Conservation (phyloP, 257 asterid species). For the Craterostigma plantagineum region DNA sequence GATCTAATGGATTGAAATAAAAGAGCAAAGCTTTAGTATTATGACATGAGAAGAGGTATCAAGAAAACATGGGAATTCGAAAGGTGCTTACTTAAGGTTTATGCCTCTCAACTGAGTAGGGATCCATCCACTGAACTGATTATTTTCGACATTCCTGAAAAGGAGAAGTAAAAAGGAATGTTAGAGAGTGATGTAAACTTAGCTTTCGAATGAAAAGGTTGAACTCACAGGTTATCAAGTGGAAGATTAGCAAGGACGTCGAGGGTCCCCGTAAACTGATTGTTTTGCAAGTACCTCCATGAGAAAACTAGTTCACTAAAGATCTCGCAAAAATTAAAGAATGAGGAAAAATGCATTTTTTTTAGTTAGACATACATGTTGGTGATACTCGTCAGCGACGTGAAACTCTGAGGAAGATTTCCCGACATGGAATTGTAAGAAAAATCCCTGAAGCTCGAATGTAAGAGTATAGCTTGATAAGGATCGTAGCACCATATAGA, state of each 20-base stretch:
- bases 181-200: too few species aligned
- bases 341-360: too few species aligned
- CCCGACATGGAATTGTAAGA: constrained; percentile 36
- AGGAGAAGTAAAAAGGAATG: background rate
- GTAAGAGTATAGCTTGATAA: background rate
- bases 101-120: constrained; percentile 3
- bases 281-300: constrained; percentile 38
- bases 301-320: background rate
- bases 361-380: constrained; percentile 19
- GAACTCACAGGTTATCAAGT: constrained; percentile 37
- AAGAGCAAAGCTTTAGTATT: too few species aligned
- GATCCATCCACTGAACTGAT: constrained; percentile 3
- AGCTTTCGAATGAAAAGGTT: background rate
- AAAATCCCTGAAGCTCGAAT: constrained; percentile 40
- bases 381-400: constrained; percentile 22
- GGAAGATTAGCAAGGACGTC: constrained; percentile 39
- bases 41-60: too few species aligned
- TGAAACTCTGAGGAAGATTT: constrained; percentile 29
- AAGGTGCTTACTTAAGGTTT: background rate
- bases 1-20: background rate
- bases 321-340: too few species aligned
- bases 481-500: background rate
- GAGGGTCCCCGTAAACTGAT: constrained; percentile 39
- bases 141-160: constrained; percentile 7
- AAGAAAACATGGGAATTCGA: background rate